These are phyloP conservation scores for Thalassiosira profunda DNA, from an alignment of 108 stramenopile genomes.

Conservation along the genomic window DNA sequence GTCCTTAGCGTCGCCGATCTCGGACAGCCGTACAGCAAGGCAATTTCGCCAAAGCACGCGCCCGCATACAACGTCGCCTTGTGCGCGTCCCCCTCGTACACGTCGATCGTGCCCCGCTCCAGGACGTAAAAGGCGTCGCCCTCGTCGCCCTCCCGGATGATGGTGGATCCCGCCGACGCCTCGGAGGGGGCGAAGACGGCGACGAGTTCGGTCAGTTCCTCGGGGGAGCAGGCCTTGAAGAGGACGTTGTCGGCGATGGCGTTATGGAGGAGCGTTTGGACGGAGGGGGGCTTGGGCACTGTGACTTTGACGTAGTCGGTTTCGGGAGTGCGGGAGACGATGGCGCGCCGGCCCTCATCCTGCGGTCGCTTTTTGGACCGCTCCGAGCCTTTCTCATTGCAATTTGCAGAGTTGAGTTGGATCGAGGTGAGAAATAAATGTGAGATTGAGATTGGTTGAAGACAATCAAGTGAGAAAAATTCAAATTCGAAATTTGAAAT, in stretches of 20 bases:
- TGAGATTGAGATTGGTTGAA: neutral
- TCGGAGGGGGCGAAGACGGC: constrained; percentile 51
- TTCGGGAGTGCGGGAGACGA: constrained; percentile 21
- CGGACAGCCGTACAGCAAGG: constrained; percentile 83
- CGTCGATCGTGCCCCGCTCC: constrained; percentile 59
- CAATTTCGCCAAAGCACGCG: constrained; percentile 83
- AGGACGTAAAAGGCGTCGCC: constrained; percentile 75
- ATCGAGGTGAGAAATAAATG: neutral
- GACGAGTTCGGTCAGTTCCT: constrained; percentile 55
- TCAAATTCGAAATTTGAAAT: no score
- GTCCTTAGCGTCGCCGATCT: constrained; percentile 74
- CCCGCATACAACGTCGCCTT: constrained; percentile 31
- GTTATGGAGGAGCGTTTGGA: constrained; percentile 36
- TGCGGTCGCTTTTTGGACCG: no score
- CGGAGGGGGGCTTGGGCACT: constrained; percentile 45
- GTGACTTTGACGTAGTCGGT: constrained; percentile 45
- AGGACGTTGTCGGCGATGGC: constrained; percentile 55
- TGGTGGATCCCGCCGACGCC: constrained; percentile 28
- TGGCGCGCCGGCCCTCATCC: constrained; percentile 24
- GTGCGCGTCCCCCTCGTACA: constrained; percentile 39
- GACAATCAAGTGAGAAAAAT: no score
- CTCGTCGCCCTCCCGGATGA: constrained; percentile 68
- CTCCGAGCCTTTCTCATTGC: no score
- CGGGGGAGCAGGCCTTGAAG: constrained; percentile 55
- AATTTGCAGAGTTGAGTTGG: no score